Conservation (phyloP, 1,284 basidiomycete species). For the Mixia osmundae region DNA sequence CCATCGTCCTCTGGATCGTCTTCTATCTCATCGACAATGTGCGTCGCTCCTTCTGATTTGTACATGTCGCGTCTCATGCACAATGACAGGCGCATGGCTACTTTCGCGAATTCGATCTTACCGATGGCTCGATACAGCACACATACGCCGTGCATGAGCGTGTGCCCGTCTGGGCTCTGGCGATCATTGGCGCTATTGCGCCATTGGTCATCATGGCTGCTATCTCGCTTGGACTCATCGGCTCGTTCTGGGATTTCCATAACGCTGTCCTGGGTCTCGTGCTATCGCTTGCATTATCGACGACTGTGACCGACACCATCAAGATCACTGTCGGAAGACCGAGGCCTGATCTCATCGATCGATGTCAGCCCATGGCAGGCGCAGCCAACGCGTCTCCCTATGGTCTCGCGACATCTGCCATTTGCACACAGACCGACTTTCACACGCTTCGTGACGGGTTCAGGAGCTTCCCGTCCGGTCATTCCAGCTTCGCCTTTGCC, state of each 20-base stretch:
- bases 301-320: conserved; percentile 54
- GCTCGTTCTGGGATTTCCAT: conserved; percentile 66
- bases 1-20: conserved; percentile 9
- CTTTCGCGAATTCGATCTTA: conserved; percentile 55
- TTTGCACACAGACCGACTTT: conserved; percentile 50
- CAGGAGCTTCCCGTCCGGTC: conserved; percentile 81
- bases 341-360: conserved; percentile 50
- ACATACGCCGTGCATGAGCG: conserved; percentile 63
- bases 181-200: conserved; percentile 8
- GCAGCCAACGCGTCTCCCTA: conserved; percentile 34
- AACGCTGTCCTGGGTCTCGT: conserved; percentile 31
- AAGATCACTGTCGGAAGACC: conserved; percentile 68
- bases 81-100: conserved; percentile 40
- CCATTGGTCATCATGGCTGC: conserved; percentile 42
- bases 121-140: conserved; percentile 41
- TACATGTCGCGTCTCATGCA: neutral
- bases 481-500: conserved; percentile 66
- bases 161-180: conserved; percentile 37
- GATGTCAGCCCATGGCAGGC: conserved; percentile 50
- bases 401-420: conserved; percentile 44
- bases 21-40: conserved; percentile 8
- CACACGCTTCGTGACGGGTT: conserved; percentile 54
- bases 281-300: conserved; percentile 46
- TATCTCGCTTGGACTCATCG: conserved; percentile 43
- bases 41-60: neutral